A percentile compares a stretch with the other conserved stretches of the same genome.
Evolutionary conservation across 2,329 filamentous ascomycete species (phyloP).

Genomic region (Sporothrix curviconia): DNA sequence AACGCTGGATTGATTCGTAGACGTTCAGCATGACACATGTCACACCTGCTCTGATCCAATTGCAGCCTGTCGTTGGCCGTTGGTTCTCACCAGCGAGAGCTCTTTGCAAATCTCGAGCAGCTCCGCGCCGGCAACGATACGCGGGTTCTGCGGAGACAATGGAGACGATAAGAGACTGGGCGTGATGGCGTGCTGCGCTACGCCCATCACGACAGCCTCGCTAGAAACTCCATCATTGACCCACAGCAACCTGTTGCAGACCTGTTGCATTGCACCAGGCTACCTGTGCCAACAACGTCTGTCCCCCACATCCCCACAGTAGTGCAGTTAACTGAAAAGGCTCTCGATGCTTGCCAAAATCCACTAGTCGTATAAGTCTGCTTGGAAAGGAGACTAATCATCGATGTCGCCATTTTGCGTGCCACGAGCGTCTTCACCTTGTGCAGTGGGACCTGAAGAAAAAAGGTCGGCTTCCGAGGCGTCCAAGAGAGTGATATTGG

Average conservation of each 20-base stretch:
- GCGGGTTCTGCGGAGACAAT: too few species aligned
- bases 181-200: constrained; percentile 9
- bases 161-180: background rate
- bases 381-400: background rate
- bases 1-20: background rate
- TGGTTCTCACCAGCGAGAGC: too few species aligned
- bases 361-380: background rate
- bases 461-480: too few species aligned
- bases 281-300: too few species aligned
- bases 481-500: too few species aligned
- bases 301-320: constrained; percentile 7
- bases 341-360: too few species aligned
- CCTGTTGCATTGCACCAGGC: too few species aligned
- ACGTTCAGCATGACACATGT: constrained; percentile 1
- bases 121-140: background rate
- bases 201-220: constrained; percentile 8
- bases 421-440: constrained; percentile 2
- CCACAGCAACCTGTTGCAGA: background rate
- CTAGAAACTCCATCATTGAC: background rate
- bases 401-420: constrained; percentile 17
- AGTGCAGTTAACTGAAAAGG: too few species aligned
- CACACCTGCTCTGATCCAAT: background rate
- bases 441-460: background rate
- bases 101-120: background rate
- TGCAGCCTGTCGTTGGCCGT: background rate